Conservation (phyloP, 805 yeast genomes). For the Teunomyces funiuensis region DNA sequence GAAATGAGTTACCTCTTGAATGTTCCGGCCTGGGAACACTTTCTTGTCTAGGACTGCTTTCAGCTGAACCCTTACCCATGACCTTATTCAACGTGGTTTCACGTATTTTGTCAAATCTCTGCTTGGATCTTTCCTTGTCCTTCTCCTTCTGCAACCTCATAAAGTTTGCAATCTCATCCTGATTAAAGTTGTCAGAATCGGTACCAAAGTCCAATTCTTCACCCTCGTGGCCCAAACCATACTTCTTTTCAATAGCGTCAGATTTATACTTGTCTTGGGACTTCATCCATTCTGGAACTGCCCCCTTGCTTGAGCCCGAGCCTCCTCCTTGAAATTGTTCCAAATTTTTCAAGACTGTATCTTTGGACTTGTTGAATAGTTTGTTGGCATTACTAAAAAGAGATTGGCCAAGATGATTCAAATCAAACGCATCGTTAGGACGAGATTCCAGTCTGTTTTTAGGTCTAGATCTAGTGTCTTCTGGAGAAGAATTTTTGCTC, state of each 20-base stretch:
- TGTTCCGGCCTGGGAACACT: neutral
- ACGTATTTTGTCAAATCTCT: slow-evolving; percentile 20
- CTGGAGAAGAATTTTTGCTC: slow-evolving; percentile 31
- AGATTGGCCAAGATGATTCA: slow-evolving; percentile 56
- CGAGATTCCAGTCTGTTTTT: neutral
- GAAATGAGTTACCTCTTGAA: neutral
- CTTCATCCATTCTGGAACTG: slow-evolving; percentile 74
- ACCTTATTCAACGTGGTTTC: slow-evolving; percentile 14
- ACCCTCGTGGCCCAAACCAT: slow-evolving; percentile 30
- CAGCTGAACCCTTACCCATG: neutral
- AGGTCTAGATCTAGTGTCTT: neutral
- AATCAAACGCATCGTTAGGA: slow-evolving; percentile 4
- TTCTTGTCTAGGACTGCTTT: neutral
- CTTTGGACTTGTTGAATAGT: slow-evolving; percentile 56
- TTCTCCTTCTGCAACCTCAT: slow-evolving; percentile 37
- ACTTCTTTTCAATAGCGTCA: slow-evolving; percentile 32
- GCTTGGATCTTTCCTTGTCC: slow-evolving; percentile 34
- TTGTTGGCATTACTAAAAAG: slow-evolving; percentile 60
- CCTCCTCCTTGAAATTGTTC: slow-evolving; percentile 48
- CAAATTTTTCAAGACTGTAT: slow-evolving; percentile 61
- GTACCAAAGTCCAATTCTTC: slow-evolving; percentile 43
- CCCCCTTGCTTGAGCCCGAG: slow-evolving; percentile 14
- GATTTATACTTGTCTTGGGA: slow-evolving; percentile 50
- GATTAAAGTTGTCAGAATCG: slow-evolving; percentile 47
- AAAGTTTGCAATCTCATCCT: slow-evolving; percentile 39